A percentile compares a stretch with the other conserved stretches of the same genome.
phyloP scores from a whole-genome alignment of 768 basidiomycete species.

The Glaciozyma antarctica region DNA sequence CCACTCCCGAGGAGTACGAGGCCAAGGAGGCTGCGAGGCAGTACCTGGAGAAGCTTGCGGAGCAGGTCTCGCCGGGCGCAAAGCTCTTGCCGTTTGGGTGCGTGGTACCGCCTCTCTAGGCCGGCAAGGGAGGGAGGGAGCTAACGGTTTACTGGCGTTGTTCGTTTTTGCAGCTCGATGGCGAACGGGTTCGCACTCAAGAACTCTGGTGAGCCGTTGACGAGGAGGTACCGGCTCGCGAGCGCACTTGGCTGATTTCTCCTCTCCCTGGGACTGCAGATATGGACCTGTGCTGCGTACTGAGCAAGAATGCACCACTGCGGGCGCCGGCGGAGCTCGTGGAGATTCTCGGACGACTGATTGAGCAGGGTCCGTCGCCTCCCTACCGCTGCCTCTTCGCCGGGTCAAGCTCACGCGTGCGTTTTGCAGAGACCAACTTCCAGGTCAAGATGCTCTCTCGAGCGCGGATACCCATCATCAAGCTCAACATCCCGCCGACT shows the following conservation, averaged over 20 bases:
- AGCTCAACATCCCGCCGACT: slow-evolving; percentile 69
- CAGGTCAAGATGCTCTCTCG: slow-evolving; percentile 91
- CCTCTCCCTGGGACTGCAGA: slow-evolving; percentile 47
- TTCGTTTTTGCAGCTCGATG: slow-evolving; percentile 49
- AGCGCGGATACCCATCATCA: slow-evolving; percentile 97
- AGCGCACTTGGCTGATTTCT: not conserved
- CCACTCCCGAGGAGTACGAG: slow-evolving; percentile 31
- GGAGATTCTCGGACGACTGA: slow-evolving; percentile 80
- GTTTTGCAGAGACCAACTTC: slow-evolving; percentile 75
- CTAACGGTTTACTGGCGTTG: not conserved
- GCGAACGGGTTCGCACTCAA: slow-evolving; percentile 94
- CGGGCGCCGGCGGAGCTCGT: slow-evolving; percentile 75
- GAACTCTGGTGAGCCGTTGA: slow-evolving; percentile 63
- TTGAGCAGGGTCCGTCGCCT: slow-evolving; percentile 68
- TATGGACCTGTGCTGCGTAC: slow-evolving; percentile 97
- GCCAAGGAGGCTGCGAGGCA: slow-evolving; percentile 95
- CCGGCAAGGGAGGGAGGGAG: not conserved
- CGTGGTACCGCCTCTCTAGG: not conserved
- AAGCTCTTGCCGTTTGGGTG: slow-evolving; percentile 79
- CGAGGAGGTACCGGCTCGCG: not conserved
- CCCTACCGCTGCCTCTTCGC: not conserved
- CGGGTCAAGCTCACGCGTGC: not conserved
- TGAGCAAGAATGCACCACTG: slow-evolving; percentile 58
- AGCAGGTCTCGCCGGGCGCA: slow-evolving; percentile 85
- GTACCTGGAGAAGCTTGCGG: slow-evolving; percentile 86